phyloP scores from a whole-genome alignment of 805 yeast species.

The Ogataea trehaloabstinens region DNA sequence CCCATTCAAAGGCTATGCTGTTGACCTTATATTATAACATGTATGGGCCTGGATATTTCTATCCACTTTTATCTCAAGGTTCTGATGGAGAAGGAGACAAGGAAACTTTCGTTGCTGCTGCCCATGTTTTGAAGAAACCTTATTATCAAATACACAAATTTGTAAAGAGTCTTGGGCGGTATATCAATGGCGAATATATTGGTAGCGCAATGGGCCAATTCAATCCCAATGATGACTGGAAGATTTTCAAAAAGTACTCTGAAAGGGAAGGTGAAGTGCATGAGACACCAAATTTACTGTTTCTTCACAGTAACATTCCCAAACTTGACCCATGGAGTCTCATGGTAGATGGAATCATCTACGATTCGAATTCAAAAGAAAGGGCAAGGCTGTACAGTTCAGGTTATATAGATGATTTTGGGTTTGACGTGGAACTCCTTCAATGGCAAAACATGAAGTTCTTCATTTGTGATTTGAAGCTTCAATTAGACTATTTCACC shows the following conservation, averaged over 20 bases:
- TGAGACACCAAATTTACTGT: constrained; percentile 38
- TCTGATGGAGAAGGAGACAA: constrained; percentile 58
- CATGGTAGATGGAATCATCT: constrained; percentile 39
- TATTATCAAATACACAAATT: constrained; percentile 60
- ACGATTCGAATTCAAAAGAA: constrained; percentile 38
- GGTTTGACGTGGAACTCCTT: constrained; percentile 56
- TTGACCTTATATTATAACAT: constrained; percentile 59
- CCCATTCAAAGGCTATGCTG: constrained; percentile 51
- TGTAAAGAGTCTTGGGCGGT: constrained; percentile 55
- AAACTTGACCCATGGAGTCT: constrained; percentile 62
- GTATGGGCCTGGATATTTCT: constrained; percentile 56
- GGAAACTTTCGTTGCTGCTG: constrained; percentile 58
- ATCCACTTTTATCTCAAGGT: constrained; percentile 49
- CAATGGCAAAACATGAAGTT: constrained; percentile 59
- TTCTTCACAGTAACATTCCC: constrained; percentile 67
- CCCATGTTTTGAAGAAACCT: constrained; percentile 55
- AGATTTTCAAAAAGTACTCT: constrained; percentile 27
- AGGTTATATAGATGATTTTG: constrained; percentile 48
- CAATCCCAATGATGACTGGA: constrained; percentile 63
- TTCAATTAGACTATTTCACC: constrained; percentile 44
- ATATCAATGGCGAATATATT: constrained; percentile 40
- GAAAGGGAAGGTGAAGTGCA: constrained; percentile 13
- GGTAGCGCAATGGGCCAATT: constrained; percentile 80
- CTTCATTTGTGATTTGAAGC: constrained; percentile 49
- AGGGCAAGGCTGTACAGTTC: constrained; percentile 60